phyloP scores from a whole-genome alignment of 805 yeast genomes.

The Pichia scutulata region DNA sequence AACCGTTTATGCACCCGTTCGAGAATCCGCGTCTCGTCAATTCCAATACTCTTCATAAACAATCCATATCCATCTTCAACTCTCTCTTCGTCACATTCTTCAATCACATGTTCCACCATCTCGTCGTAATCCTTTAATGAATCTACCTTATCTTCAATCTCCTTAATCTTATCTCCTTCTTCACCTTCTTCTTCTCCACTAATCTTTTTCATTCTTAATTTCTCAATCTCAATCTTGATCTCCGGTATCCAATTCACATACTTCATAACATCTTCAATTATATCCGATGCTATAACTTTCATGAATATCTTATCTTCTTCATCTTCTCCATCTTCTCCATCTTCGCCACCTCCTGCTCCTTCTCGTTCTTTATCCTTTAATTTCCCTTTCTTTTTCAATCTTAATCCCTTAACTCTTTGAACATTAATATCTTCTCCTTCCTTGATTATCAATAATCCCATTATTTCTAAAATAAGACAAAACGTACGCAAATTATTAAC shows the following conservation, averaged over 20 bases:
- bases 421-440: constrained; percentile 36
- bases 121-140: neutral
- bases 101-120: neutral
- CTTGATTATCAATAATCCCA: constrained; percentile 63
- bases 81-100: constrained; percentile 4
- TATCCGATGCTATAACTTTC: constrained; percentile 2
- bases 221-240: constrained; percentile 6
- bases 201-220: too few species aligned
- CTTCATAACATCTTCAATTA: neutral
- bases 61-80: constrained; percentile 31
- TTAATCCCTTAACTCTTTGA: constrained; percentile 74
- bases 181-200: constrained; percentile 14
- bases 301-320: constrained; percentile 13
- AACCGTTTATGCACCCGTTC: constrained; percentile 60
- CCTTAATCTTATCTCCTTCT: neutral
- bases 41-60: constrained; percentile 18
- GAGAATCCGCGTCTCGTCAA: constrained; percentile 23
- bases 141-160: neutral
- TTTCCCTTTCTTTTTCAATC: constrained; percentile 35
- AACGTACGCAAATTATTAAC: constrained; percentile 36
- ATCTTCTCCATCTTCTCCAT: neutral
- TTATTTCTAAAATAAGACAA: constrained; percentile 58
- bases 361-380: neutral
- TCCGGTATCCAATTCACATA: neutral
- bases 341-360: too few species aligned